Conservation (phyloP, 768 basidiomycete genomes). For the Dioszegia aurantiaca region DNA sequence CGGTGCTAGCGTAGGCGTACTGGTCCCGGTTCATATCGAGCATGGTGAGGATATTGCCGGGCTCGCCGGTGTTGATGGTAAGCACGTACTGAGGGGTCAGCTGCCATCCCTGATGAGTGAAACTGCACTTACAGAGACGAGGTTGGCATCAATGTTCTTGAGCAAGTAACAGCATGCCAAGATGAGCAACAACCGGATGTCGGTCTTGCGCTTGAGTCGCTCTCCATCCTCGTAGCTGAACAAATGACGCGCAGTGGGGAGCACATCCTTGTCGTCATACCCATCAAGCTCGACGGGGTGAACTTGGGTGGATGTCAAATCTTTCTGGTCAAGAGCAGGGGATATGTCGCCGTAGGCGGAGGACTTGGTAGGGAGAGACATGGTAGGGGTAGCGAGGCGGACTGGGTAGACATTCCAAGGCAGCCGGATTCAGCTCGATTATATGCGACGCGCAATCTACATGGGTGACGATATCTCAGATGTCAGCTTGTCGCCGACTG, state of each 20-base stretch:
- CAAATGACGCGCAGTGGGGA: background rate
- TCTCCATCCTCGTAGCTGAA: slow-evolving; percentile 18
- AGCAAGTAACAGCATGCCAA: slow-evolving; percentile 24
- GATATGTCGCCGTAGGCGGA: background rate
- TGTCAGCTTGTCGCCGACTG: background rate
- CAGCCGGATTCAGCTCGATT: background rate
- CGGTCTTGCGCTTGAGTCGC: slow-evolving; percentile 19
- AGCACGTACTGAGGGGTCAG: slow-evolving; percentile 21
- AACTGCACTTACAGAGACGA: slow-evolving; percentile 8
- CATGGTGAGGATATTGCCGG: slow-evolving; percentile 30
- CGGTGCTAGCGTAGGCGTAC: slow-evolving; percentile 28
- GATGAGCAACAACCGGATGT: slow-evolving; percentile 22
- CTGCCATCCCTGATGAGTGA: background rate
- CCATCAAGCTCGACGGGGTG: background rate
- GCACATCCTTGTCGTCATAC: background rate
- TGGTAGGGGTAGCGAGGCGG: background rate
- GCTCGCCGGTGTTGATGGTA: slow-evolving; percentile 28
- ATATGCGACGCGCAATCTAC: background rate
- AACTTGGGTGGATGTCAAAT: background rate
- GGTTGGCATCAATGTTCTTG: slow-evolving; percentile 33
- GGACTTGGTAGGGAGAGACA: background rate
- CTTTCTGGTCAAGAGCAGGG: background rate
- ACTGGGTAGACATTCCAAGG: background rate
- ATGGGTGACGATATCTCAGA: background rate
- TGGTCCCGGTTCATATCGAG: slow-evolving; percentile 35